Evolutionary conservation across 1,284 basidiomycete genomes (phyloP), one percentile per base, ranked within the genome.

Genomic region (Xerocomus minutiporus): DNA sequence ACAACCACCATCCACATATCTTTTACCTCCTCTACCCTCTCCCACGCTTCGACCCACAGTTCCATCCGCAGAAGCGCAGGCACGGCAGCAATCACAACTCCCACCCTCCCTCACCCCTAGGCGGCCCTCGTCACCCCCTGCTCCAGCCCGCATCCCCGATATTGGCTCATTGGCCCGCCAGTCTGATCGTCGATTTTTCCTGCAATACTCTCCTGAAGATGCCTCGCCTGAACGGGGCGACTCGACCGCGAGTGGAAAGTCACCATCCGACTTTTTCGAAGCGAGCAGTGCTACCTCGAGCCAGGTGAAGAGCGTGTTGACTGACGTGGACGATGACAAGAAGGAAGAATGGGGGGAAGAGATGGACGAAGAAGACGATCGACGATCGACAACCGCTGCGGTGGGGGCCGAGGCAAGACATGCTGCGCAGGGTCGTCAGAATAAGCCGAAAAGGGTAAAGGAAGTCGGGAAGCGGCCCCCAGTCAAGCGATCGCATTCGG

Each of bases 141-240:
- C 51, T 12, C 54, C 57, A 43, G 51, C 45, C 42, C 56, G 57
- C 17, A 38, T 38, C 36, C 26, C 57, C 48, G 73, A 70, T 32
- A 55, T 60, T 6, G 71, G 42, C 3, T 54, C 55, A 25, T 12
- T 48, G 15, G 35, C 55, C 13, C 56, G 58, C 25, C 66, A 47
- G 15, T 23, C 73, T 13, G 74, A 75, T 61, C 67, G 71, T 50
- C 68, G 69, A 8, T 76, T 78, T 64, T 78, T 77, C 67, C 61
- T 77, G 12, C 69, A 71, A 55, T 69, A 74, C 20, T 74, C 76
- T 5, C 76, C 76, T 9, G 76, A 75, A 12, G 62, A 67, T 28
- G 66, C 57, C 28, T 71, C 70, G 0, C 67, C 66, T 28, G 73
- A 73, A 46, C 61, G 63, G 8, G 65, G 57, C 28, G 60, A 62